phyloP scores from a whole-genome alignment of 2,329 filamentous ascomycete genomes.

The Peltaster fructicola region DNA sequence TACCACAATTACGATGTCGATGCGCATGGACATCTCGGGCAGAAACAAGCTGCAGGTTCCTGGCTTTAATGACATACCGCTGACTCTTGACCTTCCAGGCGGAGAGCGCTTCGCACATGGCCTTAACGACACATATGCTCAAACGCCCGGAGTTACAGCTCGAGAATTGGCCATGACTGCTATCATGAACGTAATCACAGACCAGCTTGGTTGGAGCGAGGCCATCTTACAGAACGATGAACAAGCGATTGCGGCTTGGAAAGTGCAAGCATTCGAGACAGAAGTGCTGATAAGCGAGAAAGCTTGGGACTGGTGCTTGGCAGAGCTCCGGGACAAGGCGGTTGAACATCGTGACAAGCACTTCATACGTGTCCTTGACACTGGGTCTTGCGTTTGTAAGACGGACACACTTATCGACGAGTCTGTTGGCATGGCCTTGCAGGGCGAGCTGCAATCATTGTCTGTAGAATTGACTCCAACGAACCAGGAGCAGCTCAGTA shows the following conservation, averaged over 20 bases:
- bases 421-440: conserved; percentile 20
- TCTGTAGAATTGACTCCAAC: too few relatives aligned
- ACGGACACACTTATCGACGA: conserved; percentile 30
- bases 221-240: conserved; percentile 12
- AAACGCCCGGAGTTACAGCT: conserved; percentile 2
- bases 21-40: conserved; percentile 1
- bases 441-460: too few relatives aligned
- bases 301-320: conserved; percentile 16
- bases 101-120: conserved; percentile 1
- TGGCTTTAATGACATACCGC: conserved; percentile 1
- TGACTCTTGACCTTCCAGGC: conserved; percentile 1
- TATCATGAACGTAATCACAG: conserved; percentile 6
- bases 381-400: conserved; percentile 28
- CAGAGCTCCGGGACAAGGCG: conserved; percentile 34
- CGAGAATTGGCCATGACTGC: conserved; percentile 5
- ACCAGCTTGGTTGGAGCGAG: conserved; percentile 8
- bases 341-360: conserved; percentile 21
- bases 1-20: too few relatives aligned
- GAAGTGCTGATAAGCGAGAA: conserved; percentile 5
- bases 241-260: conserved; percentile 13
- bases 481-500: conserved; percentile 23
- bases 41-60: background rate
- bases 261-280: conserved; percentile 6
- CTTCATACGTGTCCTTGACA: conserved; percentile 28
- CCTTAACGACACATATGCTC: conserved; percentile 1